Percentiles rank a stretch among this genome's conserved stretches.
phyloP scores from a whole-genome alignment of 1,139 yeast genomes.

The Yamadazyma oceani region DNA sequence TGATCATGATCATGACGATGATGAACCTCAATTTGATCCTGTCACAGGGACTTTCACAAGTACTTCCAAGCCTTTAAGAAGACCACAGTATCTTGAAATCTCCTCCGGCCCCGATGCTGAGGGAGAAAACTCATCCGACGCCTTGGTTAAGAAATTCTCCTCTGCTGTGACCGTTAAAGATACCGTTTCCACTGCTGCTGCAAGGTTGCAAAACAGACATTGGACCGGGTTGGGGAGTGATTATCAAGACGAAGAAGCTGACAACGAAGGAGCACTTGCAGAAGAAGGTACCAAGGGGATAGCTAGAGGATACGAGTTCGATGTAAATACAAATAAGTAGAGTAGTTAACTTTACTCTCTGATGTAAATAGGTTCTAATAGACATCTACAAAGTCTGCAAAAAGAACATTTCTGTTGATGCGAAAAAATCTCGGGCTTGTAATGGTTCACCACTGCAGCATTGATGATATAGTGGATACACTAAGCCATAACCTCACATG shows the following conservation, averaged over 20 bases:
- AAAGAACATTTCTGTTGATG: background rate
- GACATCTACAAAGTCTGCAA: background rate
- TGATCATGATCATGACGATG: conserved; percentile 48
- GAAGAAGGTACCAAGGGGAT: conserved; percentile 86
- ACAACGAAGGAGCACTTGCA: conserved; percentile 62
- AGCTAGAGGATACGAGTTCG: conserved; percentile 75
- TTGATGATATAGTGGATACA: no score
- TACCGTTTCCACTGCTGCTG: conserved; percentile 89
- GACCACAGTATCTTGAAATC: conserved; percentile 63
- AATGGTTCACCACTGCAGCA: no score
- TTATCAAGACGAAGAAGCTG: conserved; percentile 41
- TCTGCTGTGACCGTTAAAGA: conserved; percentile 64
- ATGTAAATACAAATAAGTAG: conserved; percentile 12
- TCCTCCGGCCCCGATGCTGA: conserved; percentile 28
- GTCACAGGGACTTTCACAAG: conserved; percentile 78
- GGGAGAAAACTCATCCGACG: conserved; percentile 16
- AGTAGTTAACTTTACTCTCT: background rate
- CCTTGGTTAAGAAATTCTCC: conserved; percentile 59
- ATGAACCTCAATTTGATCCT: conserved; percentile 83
- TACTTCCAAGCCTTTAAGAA: conserved; percentile 73
- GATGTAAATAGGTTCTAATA: background rate
- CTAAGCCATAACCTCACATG: no score
- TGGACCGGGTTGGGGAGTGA: conserved; percentile 97
- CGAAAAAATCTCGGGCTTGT: background rate
- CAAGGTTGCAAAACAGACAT: conserved; percentile 63